A percentile compares a stretch with the other conserved stretches of the same genome.
Evolutionary conservation across 169 alveolate species (phyloP).

Genomic region (Plasmodium relictum): DNA sequence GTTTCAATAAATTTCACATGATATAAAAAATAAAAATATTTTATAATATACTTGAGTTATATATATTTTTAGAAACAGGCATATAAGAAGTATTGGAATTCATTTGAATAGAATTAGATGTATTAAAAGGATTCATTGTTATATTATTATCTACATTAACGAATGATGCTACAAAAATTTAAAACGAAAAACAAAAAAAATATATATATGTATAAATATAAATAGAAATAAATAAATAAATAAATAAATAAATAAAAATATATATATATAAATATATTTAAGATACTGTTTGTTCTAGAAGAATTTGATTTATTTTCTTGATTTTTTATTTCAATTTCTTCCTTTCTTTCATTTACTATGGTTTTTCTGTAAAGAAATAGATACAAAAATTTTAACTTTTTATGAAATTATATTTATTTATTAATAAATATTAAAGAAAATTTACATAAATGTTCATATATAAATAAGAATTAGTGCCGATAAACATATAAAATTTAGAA

Average conservation of each 20-base stretch:
- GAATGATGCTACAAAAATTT: constrained; percentile 2
- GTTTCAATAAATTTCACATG: not conserved
- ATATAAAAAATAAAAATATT: not conserved
- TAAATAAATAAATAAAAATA: not conserved
- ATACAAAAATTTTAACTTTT: not conserved
- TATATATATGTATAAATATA: not conserved
- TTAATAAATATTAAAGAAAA: too few species aligned
- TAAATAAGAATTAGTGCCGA: too few species aligned
- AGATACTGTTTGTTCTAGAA: constrained; percentile 38
- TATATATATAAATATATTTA: not conserved
- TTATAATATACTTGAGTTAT: constrained; percentile 32
- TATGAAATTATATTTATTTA: too few species aligned
- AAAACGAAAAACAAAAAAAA: not conserved
- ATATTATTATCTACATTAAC: constrained; percentile 16
- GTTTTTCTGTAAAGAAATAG: constrained; percentile 15
- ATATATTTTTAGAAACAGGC: constrained; percentile 47
- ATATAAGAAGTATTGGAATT: constrained; percentile 15
- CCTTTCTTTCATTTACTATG: constrained; percentile 20
- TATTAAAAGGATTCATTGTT: constrained; percentile 64
- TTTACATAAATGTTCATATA: too few species aligned
- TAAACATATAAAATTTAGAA: too few species aligned
- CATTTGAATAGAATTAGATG: constrained; percentile 28
- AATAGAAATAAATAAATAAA: not conserved
- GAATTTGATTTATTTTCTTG: constrained; percentile 17
- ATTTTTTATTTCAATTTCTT: constrained; percentile 5